Evolutionary conservation across 2,329 filamentous ascomycete genomes (phyloP), one percentile per base, ranked within the genome.

Genomic region (Myrmaecium sp.): DNA sequence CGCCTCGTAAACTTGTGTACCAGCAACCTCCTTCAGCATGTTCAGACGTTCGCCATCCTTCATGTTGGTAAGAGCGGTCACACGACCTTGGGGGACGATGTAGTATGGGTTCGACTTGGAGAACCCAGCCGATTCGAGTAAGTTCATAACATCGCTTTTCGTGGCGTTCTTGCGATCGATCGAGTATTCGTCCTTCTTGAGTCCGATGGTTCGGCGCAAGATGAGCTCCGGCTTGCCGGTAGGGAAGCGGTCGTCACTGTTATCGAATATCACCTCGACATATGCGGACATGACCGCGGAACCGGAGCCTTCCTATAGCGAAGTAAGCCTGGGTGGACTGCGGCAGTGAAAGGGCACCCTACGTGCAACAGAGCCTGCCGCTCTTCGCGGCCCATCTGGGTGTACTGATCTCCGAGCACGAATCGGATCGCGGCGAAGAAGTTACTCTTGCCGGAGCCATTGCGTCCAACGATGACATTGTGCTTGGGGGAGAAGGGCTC

Each of bases 201-300:
- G 64, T 27, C 86, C 89, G 50, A 98, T 98, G 0, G 89, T 95
- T 23, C 89, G 78, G 34, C 91, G 78, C 31, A 98, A 60, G 21
- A 89, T 74, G 25, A 95, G 71, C 50, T 98, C 86, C 33, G 83
- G 76, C 46, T 82, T 89, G 39, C 81, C 81, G 6, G 83, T 94
- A 18, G 83, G 83, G 45, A 98, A 95, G 41, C 89, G 80, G 41
- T 91, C 82, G 49, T 98, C 86, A 42, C 70, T 80, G 49, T 98
- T 98, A 64, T 98, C 89, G 53, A 98, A 98, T 38, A 94, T 92
- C 43, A 98, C 81, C 55, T 98, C 89, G 32, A 98, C 91, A 43
- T 95, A 98, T n/a, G 89, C 91, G 25, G 84, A 93, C 81, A 94
- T 93, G 43, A 98, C 86, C 10, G 89, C 89, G 3, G 86, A 93